Conservation (phyloP, 2,329 filamentous ascomycete genomes). For the Nemania serpens region DNA sequence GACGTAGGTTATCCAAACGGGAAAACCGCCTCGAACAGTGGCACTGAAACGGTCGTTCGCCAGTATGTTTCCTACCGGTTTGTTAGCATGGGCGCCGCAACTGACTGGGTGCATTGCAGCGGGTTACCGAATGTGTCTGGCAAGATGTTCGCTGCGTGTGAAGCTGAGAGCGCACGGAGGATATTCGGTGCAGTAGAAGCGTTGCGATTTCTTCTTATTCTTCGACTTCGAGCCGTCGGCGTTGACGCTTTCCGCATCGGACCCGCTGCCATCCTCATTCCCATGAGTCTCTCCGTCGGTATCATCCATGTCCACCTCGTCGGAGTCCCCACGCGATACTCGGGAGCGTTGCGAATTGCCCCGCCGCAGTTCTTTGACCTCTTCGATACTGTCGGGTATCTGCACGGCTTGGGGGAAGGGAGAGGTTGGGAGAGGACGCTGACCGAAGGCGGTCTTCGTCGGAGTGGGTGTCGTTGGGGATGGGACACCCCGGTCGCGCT, state of each 20-base stretch:
- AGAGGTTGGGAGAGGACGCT: constrained; percentile 59
- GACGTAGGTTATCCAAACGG: constrained; percentile 88
- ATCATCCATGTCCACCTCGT: constrained; percentile 78
- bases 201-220: constrained; percentile 96
- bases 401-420: constrained; percentile 57
- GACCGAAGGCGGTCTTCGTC: constrained; percentile 62
- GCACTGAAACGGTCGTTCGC: constrained; percentile 94
- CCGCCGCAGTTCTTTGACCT: constrained; percentile 50
- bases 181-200: constrained; percentile 95
- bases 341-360: constrained; percentile 65
- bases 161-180: constrained; percentile 94
- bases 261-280: constrained; percentile 57
- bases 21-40: constrained; percentile 95
- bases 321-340: constrained; percentile 62
- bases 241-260: constrained; percentile 68
- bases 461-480: constrained; percentile 58
- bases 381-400: constrained; percentile 52
- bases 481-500: constrained; percentile 35
- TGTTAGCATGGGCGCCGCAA: constrained; percentile 27
- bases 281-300: constrained; percentile 66
- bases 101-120: constrained; percentile 7
- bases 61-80: constrained; percentile 82
- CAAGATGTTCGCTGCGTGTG: constrained; percentile 92
- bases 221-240: constrained; percentile 70
- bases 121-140: constrained; percentile 84